Evolutionary conservation across 345 rosid species (phyloP).

Genomic region (Citrus inodora): DNA sequence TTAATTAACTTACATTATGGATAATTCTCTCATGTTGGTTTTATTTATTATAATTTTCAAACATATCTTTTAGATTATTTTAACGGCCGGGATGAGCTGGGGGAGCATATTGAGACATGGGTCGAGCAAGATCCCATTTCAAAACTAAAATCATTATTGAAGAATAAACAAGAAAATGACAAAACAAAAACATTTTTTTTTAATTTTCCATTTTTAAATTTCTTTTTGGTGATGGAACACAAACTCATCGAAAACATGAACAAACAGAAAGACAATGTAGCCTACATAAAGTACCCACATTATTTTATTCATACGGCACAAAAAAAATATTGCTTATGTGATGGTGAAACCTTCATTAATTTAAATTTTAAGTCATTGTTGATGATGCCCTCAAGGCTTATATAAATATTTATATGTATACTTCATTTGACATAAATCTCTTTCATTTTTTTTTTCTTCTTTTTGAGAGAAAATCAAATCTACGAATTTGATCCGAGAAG

Average conservation of each 20-base stretch:
- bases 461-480: neutral
- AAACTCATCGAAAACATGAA: slow-evolving; percentile 28
- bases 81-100: slow-evolving; percentile 55
- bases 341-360: neutral
- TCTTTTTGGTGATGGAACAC: neutral
- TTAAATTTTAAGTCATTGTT: neutral
- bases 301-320: neutral
- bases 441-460: too few relatives aligned
- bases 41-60: neutral
- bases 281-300: slow-evolving; percentile 5
- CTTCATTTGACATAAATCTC: neutral
- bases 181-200: slow-evolving; percentile 32
- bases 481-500: neutral
- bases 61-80: slow-evolving; percentile 10
- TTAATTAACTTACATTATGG: neutral
- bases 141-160: slow-evolving; percentile 58
- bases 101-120: slow-evolving; percentile 40
- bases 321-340: neutral
- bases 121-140: slow-evolving; percentile 40
- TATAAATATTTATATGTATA: neutral
- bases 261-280: slow-evolving; percentile 20
- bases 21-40: neutral
- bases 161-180: slow-evolving; percentile 73
- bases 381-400: neutral
- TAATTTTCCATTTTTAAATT: neutral